Base-by-base conservation (phyloP, 768 basidiomycete genomes). In the Naematelia aurantialba region DNA sequence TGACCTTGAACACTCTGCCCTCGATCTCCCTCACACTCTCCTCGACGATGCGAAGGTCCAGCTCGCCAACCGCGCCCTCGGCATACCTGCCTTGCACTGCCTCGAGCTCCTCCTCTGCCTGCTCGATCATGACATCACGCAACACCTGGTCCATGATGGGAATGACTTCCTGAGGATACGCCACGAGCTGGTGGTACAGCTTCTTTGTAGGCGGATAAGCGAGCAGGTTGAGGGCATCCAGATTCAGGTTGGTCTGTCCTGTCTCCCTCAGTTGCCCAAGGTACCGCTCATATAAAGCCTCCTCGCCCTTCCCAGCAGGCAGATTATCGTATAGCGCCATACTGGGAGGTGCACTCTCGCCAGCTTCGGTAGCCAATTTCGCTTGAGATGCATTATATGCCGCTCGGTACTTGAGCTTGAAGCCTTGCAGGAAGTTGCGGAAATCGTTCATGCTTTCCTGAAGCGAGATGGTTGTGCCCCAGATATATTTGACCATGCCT, bases 131-230 rank as follows among this genome's bases (percentile, higher is more conserved):
- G 51, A 89, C 79, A 71, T 97, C 94, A 78, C 93, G 92, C 66
- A 98, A 79, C 0, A 91, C 87, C 69, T 94, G 90, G 81, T 99
- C 96, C 88, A 97, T 92, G 22, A 89, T 90, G 1, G 96, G 94
- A 49, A 99, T 83, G 48, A 97, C 87, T 81, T 99, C 96, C 76
- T 98, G 93, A 0, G 96, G 96, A 77, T 96, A 98, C 70, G 91
- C 92, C 61, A 85, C 77, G 3, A 99, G 83, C 72, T 96, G 91
- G 19, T 80, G 80, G 72, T 90, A 84, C 14, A 99, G 80, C 76
- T 91, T 96, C 72, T 84, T 86, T 58, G 85, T 85, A 11, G 87
- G 85, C 0, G 91, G 89, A 76, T 89, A 99, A 1, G 93, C 85
- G 30, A 87, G 81, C 13, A 99, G 79, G 75, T 99, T 96, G 68